phyloP scores from a whole-genome alignment of 192 early-diverging fungal genomes.

The Bifiguratus adelaidae region DNA sequence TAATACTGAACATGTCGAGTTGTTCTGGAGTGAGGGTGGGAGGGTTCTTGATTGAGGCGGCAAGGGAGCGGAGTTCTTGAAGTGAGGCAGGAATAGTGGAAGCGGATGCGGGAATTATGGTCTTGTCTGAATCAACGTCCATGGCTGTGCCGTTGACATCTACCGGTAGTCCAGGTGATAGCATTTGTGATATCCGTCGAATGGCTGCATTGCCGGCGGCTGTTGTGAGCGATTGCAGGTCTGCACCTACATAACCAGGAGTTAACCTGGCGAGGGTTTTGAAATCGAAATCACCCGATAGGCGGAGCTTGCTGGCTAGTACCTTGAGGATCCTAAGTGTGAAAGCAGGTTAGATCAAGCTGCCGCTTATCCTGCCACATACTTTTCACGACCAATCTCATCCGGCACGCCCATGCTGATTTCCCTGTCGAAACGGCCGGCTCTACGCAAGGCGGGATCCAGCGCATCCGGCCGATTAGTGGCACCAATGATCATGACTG shows the following conservation, averaged over 20 bases:
- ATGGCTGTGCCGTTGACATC: slow-evolving; percentile 10
- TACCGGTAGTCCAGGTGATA: not conserved
- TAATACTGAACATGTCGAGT: slow-evolving; percentile 75
- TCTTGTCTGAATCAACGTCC: slow-evolving; percentile 20
- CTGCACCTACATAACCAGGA: slow-evolving; percentile 97
- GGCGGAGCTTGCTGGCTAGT: slow-evolving; percentile 60
- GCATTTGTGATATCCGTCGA: slow-evolving; percentile 56
- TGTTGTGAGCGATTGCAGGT: slow-evolving; percentile 82
- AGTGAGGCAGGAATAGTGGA: slow-evolving; percentile 11
- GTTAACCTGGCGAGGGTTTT: slow-evolving; percentile 77
- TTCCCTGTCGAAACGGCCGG: slow-evolving; percentile 83
- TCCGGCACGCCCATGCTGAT: slow-evolving; percentile 87
- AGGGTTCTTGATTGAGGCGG: slow-evolving; percentile 58
- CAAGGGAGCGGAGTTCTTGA: slow-evolving; percentile 53
- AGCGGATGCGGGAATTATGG: slow-evolving; percentile 12
- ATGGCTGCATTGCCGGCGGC: slow-evolving; percentile 90
- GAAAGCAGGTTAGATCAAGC: not conserved
- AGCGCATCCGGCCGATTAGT: slow-evolving; percentile 85
- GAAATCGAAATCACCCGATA: slow-evolving; percentile 81
- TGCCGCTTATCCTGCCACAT: slow-evolving; percentile 17
- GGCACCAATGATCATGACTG: slow-evolving; percentile 86
- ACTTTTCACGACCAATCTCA: slow-evolving; percentile 73
- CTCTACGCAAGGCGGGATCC: slow-evolving; percentile 70
- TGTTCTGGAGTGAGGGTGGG: slow-evolving; percentile 68
- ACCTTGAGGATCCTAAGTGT: slow-evolving; percentile 59